phyloP scores from a whole-genome alignment of 805 yeast species.

The Starmerella geochares region DNA sequence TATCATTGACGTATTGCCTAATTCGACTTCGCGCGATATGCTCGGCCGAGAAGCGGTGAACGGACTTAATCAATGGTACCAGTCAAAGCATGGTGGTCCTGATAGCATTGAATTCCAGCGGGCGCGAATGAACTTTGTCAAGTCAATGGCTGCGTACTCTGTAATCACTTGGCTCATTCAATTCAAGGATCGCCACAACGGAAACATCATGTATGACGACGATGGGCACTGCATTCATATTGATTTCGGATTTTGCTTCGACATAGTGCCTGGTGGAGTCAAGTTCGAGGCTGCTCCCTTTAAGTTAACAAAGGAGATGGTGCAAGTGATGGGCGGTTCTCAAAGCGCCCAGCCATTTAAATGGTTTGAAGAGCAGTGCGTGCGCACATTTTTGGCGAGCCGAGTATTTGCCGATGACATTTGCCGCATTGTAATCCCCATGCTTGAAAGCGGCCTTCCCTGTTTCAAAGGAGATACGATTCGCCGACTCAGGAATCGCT shows the following conservation, averaged over 20 bases:
- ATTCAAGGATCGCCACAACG: slow-evolving; percentile 93
- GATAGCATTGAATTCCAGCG: slow-evolving; percentile 77
- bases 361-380: slow-evolving; percentile 92
- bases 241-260: slow-evolving; percentile 97
- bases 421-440: slow-evolving; percentile 74
- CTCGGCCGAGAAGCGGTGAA: slow-evolving; percentile 97
- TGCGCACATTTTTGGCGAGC: slow-evolving; percentile 80
- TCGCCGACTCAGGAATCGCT: slow-evolving; percentile 62
- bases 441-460: slow-evolving; percentile 92
- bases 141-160: slow-evolving; percentile 87
- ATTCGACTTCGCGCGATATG: slow-evolving; percentile 94
- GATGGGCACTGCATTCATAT: slow-evolving; percentile 94
- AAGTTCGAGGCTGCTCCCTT: slow-evolving; percentile 97
- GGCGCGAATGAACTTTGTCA: slow-evolving; percentile 86
- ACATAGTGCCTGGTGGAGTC: slow-evolving; percentile 98
- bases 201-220: slow-evolving; percentile 91
- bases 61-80: slow-evolving; percentile 86
- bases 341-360: slow-evolving; percentile 71
- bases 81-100: slow-evolving; percentile 90
- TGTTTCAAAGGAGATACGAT: slow-evolving; percentile 86
- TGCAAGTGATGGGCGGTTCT: slow-evolving; percentile 89
- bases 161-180: slow-evolving; percentile 81
- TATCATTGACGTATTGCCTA: slow-evolving; percentile 93
- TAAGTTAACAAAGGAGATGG: slow-evolving; percentile 93
- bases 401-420: slow-evolving; percentile 82